phyloP scores from a whole-genome alignment of 495 filamentous ascomycete species.

The Hypoxylon intermedium region DNA sequence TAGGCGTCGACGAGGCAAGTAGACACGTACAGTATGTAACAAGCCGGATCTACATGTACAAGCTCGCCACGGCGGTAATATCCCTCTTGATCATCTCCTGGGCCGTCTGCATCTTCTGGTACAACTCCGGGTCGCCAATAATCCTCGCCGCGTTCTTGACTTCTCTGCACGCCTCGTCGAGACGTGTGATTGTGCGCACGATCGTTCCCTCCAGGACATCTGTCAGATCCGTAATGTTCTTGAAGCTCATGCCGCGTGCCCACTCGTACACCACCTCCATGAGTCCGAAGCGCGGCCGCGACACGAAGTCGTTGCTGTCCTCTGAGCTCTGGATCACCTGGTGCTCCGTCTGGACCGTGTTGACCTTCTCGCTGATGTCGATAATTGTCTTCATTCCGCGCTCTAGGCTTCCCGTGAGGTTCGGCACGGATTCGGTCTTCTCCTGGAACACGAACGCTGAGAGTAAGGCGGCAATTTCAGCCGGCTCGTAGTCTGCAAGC shows the following conservation, averaged over 20 bases:
- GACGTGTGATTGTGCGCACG: slow-evolving; percentile 85
- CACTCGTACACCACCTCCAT: slow-evolving; percentile 99
- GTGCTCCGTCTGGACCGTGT: slow-evolving; percentile 80
- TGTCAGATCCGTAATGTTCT: slow-evolving; percentile 94
- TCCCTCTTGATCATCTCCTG: slow-evolving; percentile 98
- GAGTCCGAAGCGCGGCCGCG: slow-evolving; percentile 83
- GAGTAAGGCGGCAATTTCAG: slow-evolving; percentile 93
- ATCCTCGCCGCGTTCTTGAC: slow-evolving; percentile 96
- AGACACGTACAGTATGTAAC: no score
- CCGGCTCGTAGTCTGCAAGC: slow-evolving; percentile 91
- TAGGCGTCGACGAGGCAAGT: no score
- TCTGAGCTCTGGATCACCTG: slow-evolving; percentile 91
- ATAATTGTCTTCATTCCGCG: slow-evolving; percentile 86
- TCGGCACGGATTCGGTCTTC: slow-evolving; percentile 85
- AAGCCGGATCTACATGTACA: slow-evolving; percentile 73
- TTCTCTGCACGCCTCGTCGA: slow-evolving; percentile 96
- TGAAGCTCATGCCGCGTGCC: slow-evolving; percentile 97
- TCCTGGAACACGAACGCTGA: slow-evolving; percentile 99
- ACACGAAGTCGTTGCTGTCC: slow-evolving; percentile 90
- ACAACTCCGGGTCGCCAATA: slow-evolving; percentile 92
- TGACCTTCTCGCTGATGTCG: slow-evolving; percentile 87
- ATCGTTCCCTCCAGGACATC: slow-evolving; percentile 98
- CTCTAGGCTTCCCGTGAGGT: slow-evolving; percentile 82
- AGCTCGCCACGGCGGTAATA: slow-evolving; percentile 85
- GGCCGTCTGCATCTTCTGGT: slow-evolving; percentile 92